These are phyloP conservation scores for Chondrostereum purpureum DNA, from an alignment of 1,284 basidiomycete genomes.

Conservation along the genomic window DNA sequence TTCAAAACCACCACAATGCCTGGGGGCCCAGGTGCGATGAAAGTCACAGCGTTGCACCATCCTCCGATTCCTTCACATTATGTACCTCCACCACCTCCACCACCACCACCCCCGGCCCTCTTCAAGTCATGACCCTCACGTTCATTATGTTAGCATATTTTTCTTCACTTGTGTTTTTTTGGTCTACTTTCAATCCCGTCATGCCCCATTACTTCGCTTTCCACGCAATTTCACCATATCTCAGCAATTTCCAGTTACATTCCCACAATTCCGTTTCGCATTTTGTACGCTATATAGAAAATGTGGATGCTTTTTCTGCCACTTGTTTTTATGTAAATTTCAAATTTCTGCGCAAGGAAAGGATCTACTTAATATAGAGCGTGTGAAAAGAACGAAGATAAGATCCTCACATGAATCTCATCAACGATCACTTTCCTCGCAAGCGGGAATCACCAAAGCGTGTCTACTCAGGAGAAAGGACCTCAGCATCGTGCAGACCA, in stretches of 20 bases:
- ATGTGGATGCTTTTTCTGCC: no score
- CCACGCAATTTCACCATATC: constrained; percentile 18
- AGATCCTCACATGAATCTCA: no score
- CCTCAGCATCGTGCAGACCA: no score
- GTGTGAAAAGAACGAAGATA: no score
- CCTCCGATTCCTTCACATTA: constrained; percentile 23
- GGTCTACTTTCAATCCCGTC: constrained; percentile 17
- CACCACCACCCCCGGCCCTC: constrained; percentile 8
- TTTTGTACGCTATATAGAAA: constrained; percentile 42
- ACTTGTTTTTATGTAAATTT: no score
- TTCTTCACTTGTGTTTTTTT: constrained; percentile 14
- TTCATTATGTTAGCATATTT: constrained; percentile 24
- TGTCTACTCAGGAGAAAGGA: no score
- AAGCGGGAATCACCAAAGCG: no score
- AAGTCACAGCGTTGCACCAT: constrained; percentile 41
- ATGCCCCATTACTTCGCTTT: constrained; percentile 8
- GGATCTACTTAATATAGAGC: no score
- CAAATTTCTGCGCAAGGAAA: no score
- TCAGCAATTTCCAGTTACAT: not conserved
- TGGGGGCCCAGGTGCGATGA: constrained; percentile 36
- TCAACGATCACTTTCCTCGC: no score
- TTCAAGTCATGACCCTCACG: constrained; percentile 20
- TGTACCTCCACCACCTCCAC: constrained; percentile 15
- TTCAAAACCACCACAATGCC: constrained; percentile 82
- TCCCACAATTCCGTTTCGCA: constrained; percentile 10